phyloP scores from a whole-genome alignment of 495 filamentous ascomycete genomes.

The Eremomyces bilateralis region DNA sequence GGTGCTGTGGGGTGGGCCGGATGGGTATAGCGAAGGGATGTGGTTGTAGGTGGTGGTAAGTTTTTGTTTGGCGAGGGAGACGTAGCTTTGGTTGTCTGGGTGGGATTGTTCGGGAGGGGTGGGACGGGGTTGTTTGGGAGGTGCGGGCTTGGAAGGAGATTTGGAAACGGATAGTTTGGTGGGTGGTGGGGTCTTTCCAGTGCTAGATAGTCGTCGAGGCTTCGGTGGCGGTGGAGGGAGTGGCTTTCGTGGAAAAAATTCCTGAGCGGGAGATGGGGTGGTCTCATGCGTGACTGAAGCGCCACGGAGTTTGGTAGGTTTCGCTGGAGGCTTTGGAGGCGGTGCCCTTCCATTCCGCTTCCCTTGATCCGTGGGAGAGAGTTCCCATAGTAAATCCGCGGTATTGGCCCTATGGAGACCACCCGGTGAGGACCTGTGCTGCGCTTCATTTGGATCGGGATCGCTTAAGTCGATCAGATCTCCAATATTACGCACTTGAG shows the following conservation, averaged over 20 bases:
- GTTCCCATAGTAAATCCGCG: too few species aligned
- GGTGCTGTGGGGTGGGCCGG: conserved; percentile 4
- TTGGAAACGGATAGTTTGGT: too few species aligned
- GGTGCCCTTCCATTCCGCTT: conserved; percentile 4
- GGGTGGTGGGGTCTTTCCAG: too few species aligned
- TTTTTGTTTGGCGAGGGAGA: conserved; percentile 17
- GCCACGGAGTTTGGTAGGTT: conserved; percentile 11
- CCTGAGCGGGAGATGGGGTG: conserved; percentile 2
- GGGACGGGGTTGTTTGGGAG: too few species aligned
- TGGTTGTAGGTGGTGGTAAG: conserved; percentile 26
- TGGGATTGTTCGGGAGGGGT: background rate
- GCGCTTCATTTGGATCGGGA: too few species aligned
- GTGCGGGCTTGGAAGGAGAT: too few species aligned
- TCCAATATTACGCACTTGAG: conserved; percentile 7
- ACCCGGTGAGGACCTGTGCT: too few species aligned
- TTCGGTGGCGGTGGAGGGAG: conserved; percentile 2
- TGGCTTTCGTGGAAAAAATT: conserved; percentile 1
- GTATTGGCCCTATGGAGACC: too few species aligned
- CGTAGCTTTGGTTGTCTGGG: conserved; percentile 5
- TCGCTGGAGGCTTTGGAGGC: conserved; percentile 13
- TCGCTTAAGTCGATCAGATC: conserved; percentile 19
- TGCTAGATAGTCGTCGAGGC: too few species aligned
- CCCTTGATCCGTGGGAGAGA: too few species aligned
- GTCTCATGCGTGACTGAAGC: conserved; percentile 2
- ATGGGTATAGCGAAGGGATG: conserved; percentile 20